Evolutionary conservation across 2,329 filamentous ascomycete genomes (phyloP).

Genomic region (Verticillium nubilum): DNA sequence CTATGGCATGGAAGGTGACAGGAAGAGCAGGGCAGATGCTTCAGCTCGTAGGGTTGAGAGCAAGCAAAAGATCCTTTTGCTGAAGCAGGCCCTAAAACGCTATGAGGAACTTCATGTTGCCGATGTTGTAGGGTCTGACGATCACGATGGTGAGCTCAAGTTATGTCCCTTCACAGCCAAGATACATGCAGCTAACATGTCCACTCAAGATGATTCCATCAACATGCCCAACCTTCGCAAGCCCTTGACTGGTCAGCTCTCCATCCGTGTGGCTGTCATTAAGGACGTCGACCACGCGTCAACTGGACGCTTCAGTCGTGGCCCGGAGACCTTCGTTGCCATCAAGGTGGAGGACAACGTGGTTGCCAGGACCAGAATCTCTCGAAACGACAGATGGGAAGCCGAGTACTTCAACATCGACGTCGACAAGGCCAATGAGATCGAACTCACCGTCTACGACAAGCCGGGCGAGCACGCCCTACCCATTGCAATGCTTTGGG

Average conservation of each 20-base stretch:
- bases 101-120: conserved; percentile 91
- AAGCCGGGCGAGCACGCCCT: conserved; percentile 86
- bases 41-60: conserved; percentile 87
- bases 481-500: conserved; percentile 93
- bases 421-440: conserved; percentile 97
- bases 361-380: conserved; percentile 79
- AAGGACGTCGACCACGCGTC: conserved; percentile 93
- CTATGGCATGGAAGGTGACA: conserved; percentile 94
- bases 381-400: conserved; percentile 84
- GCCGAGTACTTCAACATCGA: conserved; percentile 88
- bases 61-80: conserved; percentile 92
- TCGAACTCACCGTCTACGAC: conserved; percentile 96
- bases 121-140: conserved; percentile 76
- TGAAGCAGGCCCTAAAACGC: conserved; percentile 93
- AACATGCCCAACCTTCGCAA: conserved; percentile 93
- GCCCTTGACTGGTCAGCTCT: conserved; percentile 86
- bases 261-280: conserved; percentile 80
- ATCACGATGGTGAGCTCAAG: conserved; percentile 64
- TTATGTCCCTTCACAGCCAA: background rate
- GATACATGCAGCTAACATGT: background rate
- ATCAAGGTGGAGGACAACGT: conserved; percentile 96
- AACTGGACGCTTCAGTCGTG: conserved; percentile 76
- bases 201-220: conserved; percentile 79
- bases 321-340: conserved; percentile 90
- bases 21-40: conserved; percentile 91